These are phyloP conservation scores for Paramecium biaurelia DNA, from an alignment of 73 alveolate species.

Conservation along the genomic window DNA sequence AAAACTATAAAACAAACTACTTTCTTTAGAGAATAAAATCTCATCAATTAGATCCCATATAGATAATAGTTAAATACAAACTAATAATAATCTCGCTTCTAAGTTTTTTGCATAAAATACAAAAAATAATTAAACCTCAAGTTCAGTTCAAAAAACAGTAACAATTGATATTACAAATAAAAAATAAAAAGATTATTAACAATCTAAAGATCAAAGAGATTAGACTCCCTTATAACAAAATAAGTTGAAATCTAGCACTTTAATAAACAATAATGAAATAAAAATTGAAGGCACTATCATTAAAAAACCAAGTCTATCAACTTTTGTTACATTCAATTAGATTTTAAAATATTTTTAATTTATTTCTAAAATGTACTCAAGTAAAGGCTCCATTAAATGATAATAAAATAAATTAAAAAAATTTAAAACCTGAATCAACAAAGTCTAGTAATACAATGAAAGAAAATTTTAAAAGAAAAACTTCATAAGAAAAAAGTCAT, in stretches of 20 bases:
- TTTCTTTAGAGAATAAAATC: slow-evolving; percentile 20
- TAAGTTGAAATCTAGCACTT: neutral
- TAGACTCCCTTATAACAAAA: neutral
- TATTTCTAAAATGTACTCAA: no score
- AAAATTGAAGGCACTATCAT: neutral
- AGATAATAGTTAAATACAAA: neutral
- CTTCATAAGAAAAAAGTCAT: neutral
- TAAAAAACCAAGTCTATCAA: neutral
- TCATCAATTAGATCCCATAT: neutral
- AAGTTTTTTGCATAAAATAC: slow-evolving; percentile 20
- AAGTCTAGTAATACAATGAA: neutral
- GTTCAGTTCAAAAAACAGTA: neutral
- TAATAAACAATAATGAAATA: neutral
- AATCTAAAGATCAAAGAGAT: neutral
- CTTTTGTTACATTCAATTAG: neutral
- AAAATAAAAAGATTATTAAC: neutral
- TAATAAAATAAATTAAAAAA: neutral
- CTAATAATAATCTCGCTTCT: neutral
- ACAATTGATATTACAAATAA: neutral
- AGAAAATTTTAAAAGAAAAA: neutral
- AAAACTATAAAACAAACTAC: neutral
- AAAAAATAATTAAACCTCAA: neutral
- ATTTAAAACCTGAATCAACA: neutral
- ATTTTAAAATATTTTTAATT: no score
- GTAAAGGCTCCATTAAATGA: neutral